Evolutionary conservation across 148 eudicot genomes (phyloP).

Genomic region (Arbutus unedo): DNA sequence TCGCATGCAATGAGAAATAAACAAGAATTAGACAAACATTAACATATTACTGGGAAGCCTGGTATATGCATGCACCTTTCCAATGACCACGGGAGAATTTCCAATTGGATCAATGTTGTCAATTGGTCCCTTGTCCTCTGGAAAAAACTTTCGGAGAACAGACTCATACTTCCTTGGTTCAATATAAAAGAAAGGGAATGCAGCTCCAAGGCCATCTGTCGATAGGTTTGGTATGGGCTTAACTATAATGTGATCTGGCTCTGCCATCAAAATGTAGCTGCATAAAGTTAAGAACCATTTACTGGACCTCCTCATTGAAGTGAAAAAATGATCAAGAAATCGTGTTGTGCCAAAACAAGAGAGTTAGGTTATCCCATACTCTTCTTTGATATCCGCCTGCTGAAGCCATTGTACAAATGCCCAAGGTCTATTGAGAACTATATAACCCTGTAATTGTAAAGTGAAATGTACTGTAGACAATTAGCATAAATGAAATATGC

Average conservation of each 20-base stretch:
- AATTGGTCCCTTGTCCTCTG: constrained; percentile 77
- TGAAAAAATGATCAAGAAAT: neutral
- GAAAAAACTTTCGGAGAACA: constrained; percentile 73
- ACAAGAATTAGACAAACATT: neutral
- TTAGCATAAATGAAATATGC: neutral
- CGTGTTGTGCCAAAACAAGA: neutral
- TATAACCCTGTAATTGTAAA: constrained; percentile 65
- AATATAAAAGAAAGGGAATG: constrained; percentile 97
- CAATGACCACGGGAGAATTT: constrained; percentile 91
- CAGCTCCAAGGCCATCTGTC: constrained; percentile 78
- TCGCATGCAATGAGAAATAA: neutral
- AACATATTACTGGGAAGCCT: neutral
- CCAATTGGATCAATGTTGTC: constrained; percentile 88
- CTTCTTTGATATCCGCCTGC: constrained; percentile 94
- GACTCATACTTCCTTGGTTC: constrained; percentile 90
- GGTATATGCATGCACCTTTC: constrained; percentile 50
- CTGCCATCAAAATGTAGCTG: constrained; percentile 97
- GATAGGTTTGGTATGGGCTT: constrained; percentile 96
- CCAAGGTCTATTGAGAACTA: constrained; percentile 99
- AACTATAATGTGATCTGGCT: constrained; percentile 94
- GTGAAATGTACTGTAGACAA: neutral
- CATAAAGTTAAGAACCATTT: constrained; percentile 20
- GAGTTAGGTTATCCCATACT: constrained; percentile 44
- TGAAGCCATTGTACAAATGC: constrained; percentile 99
- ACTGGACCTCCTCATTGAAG: constrained; percentile 1